Base-by-base conservation (phyloP, 2,329 filamentous ascomycete species). In the Fusarium sp. region DNA sequence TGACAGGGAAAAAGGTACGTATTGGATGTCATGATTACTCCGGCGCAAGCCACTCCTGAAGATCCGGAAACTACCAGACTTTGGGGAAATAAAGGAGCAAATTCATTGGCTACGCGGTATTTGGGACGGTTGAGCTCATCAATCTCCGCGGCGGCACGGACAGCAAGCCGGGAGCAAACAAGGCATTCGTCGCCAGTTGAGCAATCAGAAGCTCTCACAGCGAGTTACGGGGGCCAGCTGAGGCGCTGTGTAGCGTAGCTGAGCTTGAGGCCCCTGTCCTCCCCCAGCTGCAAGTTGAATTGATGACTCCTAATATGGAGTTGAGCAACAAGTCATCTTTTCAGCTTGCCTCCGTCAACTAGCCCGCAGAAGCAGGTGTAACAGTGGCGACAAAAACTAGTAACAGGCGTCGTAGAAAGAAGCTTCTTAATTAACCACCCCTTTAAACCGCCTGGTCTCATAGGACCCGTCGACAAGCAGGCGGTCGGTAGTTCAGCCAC, bases 1-100 rank as follows among this genome's bases (percentile, higher is more conserved):
- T 71, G 69, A 66, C 28, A n/a, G 30, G 47, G 18, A 37, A 50
- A 60, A 60, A 55, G 15, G 6, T 15, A 23, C 18, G 11, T 31
- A 31, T 30, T 40, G 31, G 51, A 34, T 31, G 34, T 28, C 28
- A 9, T 68, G 65, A 75, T 72, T 73, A 68, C 68, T 23, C 47
- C 18, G 3, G 36, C 11, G 27, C 18, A 53, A 66, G 68, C 72
- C 68, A 73, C 72, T 70, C 72, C 62, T 74, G 70, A 75, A 68
- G 68, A 74, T 73, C 62, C 65, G 66, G 72, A 68, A 65, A 47
- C 65, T 70, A 74, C 62, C 63, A 71, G 48, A 72, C 57, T 54
- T 72, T 73, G 70, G 72, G 63, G 68, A 68, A 65, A 60, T 28
- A 36, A 54, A 36, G 55, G 13, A 28, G 16, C 15, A 54, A 57